A percentile compares a stretch with the other conserved stretches of the same genome.
Evolutionary conservation across 768 basidiomycete genomes (phyloP).

Genomic region (Pholiota microspora): DNA sequence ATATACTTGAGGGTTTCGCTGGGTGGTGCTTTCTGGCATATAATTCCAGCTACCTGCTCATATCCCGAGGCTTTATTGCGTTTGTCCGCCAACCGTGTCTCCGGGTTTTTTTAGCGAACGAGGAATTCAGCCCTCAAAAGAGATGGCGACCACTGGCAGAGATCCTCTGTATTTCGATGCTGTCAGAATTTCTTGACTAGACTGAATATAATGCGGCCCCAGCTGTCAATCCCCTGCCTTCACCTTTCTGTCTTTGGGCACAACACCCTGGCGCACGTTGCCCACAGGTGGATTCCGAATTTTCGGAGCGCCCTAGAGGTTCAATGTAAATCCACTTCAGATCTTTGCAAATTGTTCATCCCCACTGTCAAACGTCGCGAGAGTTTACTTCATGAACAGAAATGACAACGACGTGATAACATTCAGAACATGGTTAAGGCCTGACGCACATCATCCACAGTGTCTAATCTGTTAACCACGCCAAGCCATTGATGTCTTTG

Average conservation of each 20-base stretch:
- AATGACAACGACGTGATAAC: slow-evolving; percentile 7
- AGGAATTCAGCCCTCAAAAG: neutral
- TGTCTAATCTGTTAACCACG: neutral
- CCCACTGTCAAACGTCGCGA: slow-evolving; percentile 17
- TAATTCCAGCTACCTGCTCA: too few relatives aligned
- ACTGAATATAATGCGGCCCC: neutral
- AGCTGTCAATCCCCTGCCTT: neutral
- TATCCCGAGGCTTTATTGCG: too few relatives aligned
- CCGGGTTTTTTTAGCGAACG: too few relatives aligned
- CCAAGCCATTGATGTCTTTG: slow-evolving; percentile 9
- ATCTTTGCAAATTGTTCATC: slow-evolving; percentile 7
- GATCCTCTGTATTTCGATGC: neutral
- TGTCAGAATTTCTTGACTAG: neutral
- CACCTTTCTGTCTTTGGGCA: neutral
- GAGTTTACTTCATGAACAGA: slow-evolving; percentile 11
- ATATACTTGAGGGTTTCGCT: too few relatives aligned
- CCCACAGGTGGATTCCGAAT: too few relatives aligned
- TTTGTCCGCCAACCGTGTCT: too few relatives aligned
- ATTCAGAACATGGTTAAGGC: slow-evolving; percentile 12
- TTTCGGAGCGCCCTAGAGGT: neutral
- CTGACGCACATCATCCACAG: too few relatives aligned
- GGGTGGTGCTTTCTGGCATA: too few relatives aligned
- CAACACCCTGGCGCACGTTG: neutral
- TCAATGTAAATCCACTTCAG: neutral
- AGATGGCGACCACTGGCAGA: too few relatives aligned